Evolutionary conservation across 768 basidiomycete genomes (phyloP).

Genomic region (Amyloporia xantha): DNA sequence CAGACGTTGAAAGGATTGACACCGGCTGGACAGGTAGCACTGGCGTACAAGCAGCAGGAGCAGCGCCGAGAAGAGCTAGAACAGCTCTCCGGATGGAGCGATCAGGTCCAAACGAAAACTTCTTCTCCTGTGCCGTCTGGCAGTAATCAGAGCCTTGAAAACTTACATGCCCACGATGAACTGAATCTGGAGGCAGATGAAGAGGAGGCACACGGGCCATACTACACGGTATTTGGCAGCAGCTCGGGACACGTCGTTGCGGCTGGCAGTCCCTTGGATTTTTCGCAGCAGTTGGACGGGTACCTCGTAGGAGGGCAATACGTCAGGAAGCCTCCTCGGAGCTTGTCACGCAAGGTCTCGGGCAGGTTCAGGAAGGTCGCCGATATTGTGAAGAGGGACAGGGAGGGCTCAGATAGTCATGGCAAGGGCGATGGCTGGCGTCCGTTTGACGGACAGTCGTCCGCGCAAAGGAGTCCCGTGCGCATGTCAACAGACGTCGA

Average conservation of each 20-base stretch:
- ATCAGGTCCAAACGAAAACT: no score
- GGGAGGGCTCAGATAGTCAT: slow-evolving; percentile 6
- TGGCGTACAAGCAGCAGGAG: slow-evolving; percentile 43
- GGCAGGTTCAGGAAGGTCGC: slow-evolving; percentile 22
- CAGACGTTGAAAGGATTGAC: slow-evolving; percentile 26
- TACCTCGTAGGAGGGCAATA: not conserved
- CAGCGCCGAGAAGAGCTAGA: slow-evolving; percentile 23
- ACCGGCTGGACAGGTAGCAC: slow-evolving; percentile 39
- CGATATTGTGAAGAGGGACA: slow-evolving; percentile 11
- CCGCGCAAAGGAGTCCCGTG: not conserved
- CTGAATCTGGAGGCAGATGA: slow-evolving; percentile 13
- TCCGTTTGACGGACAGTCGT: slow-evolving; percentile 11
- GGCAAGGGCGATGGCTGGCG: slow-evolving; percentile 9
- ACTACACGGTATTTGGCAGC: slow-evolving; percentile 51
- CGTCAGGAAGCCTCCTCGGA: slow-evolving; percentile 14
- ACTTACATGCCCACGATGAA: no score
- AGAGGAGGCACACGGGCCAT: slow-evolving; percentile 31
- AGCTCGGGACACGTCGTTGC: slow-evolving; percentile 38
- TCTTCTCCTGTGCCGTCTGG: no score
- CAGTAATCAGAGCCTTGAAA: not conserved
- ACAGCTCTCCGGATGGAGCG: slow-evolving; percentile 24
- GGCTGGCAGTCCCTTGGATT: slow-evolving; percentile 39
- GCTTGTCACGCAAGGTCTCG: slow-evolving; percentile 32
- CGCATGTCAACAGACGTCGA: not conserved
- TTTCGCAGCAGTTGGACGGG: slow-evolving; percentile 16